Conservation (phyloP, 2,329 filamentous ascomycete genomes). For the Pseudocercospora cruenta region DNA sequence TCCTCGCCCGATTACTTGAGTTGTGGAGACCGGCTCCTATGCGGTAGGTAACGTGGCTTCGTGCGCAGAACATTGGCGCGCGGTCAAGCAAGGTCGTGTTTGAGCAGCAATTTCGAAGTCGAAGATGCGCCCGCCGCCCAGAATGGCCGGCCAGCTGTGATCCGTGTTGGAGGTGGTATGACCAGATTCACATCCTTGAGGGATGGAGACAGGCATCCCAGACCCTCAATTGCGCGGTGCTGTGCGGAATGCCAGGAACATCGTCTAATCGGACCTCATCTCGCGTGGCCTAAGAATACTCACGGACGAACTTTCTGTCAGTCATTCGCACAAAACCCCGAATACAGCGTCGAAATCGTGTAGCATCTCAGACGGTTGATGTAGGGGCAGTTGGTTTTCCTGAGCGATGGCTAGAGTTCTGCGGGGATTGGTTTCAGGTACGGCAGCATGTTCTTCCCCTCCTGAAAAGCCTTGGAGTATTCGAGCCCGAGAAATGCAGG, state of each 20-base stretch:
- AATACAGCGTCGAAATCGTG: neutral
- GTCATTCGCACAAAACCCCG: neutral
- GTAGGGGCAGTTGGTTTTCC: neutral
- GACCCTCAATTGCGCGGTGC: neutral
- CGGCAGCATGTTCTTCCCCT: neutral
- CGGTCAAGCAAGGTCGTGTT: neutral
- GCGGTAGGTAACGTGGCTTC: neutral
- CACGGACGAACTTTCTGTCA: neutral
- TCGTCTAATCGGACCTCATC: neutral
- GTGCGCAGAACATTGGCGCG: neutral
- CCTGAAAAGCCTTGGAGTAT: neutral
- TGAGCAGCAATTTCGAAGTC: neutral
- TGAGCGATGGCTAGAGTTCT: neutral
- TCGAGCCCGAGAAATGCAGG: neutral
- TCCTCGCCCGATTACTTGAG: neutral
- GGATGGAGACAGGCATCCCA: constrained; percentile 2
- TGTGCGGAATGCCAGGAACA: neutral
- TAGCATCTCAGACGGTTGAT: neutral
- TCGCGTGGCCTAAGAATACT: neutral
- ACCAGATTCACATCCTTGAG: constrained; percentile 6
- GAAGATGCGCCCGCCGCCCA: constrained; percentile 3
- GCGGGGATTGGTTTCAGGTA: neutral
- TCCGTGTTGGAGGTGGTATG: neutral
- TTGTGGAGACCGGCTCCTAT: constrained; percentile 6
- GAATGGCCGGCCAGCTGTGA: neutral